Conservation (phyloP, 495 filamentous ascomycete genomes). For the Clavariopsis aquatica region DNA sequence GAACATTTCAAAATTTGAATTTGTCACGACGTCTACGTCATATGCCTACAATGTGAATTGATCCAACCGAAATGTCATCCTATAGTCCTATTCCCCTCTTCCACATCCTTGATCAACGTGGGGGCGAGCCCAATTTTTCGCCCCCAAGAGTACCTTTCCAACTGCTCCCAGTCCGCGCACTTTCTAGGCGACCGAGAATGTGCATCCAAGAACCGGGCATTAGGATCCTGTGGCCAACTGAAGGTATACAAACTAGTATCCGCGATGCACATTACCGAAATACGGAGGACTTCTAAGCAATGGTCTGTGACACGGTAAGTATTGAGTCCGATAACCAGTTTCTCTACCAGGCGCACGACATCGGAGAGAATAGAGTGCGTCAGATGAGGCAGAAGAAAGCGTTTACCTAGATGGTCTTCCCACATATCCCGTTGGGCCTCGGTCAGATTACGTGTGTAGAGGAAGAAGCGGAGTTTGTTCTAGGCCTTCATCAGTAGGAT, state of each 20-base stretch:
- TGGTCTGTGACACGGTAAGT: conserved; percentile 3
- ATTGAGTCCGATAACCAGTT: neutral
- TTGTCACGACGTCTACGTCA: too few species aligned
- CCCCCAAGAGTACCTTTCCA: conserved; percentile 8
- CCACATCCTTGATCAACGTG: neutral
- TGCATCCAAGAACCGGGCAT: conserved; percentile 4
- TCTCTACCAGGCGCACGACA: neutral
- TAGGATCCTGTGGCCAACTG: conserved; percentile 8
- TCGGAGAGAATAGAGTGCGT: neutral
- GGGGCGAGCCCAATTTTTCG: conserved; percentile 4
- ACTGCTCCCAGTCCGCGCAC: conserved; percentile 9
- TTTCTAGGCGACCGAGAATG: conserved; percentile 9
- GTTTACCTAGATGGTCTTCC: conserved; percentile 12
- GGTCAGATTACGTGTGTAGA: neutral
- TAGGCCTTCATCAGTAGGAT: neutral
- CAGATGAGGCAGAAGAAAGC: neutral
- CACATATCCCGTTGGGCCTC: neutral
- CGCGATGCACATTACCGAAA: conserved; percentile 8
- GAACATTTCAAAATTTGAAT: too few species aligned
- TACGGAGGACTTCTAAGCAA: conserved; percentile 16
- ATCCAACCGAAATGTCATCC: neutral
- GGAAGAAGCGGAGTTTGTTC: conserved; percentile 20
- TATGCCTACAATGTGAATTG: too few species aligned
- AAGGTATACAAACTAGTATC: conserved; percentile 14
- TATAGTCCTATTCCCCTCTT: neutral